These are phyloP conservation scores for Pyrenochaeta sp. DNA, from an alignment of 2,329 filamentous ascomycete species.

Conservation along the genomic window DNA sequence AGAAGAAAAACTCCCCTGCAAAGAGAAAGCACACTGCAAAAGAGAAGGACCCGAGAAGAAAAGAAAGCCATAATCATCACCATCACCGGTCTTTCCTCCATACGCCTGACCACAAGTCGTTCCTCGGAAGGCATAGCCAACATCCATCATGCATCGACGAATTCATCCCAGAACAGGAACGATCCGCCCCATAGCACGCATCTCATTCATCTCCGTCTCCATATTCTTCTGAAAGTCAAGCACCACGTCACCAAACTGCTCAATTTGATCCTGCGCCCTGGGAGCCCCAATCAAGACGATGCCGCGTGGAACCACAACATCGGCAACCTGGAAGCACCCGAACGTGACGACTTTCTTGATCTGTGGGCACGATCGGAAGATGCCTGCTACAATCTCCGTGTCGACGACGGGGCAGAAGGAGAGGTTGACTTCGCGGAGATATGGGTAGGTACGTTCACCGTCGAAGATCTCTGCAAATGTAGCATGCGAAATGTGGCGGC, in stretches of 20 bases:
- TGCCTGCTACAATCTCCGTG: slow-evolving; percentile 68
- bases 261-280: slow-evolving; percentile 64
- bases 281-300: slow-evolving; percentile 68
- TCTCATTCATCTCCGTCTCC: slow-evolving; percentile 15
- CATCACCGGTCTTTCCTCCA: too few species aligned
- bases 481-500: slow-evolving; percentile 76
- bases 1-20: too few species aligned
- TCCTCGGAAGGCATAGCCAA: too few species aligned
- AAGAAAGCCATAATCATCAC: too few species aligned
- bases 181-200: slow-evolving; percentile 20
- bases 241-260: slow-evolving; percentile 55
- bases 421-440: slow-evolving; percentile 75
- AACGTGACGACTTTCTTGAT: slow-evolving; percentile 66
- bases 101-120: too few species aligned
- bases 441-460: slow-evolving; percentile 66
- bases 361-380: slow-evolving; percentile 70
- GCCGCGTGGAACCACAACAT: slow-evolving; percentile 63
- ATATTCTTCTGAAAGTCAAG: slow-evolving; percentile 40
- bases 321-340: slow-evolving; percentile 67
- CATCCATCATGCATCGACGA: neutral
- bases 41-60: too few species aligned
- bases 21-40: too few species aligned
- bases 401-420: slow-evolving; percentile 76
- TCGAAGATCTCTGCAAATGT: slow-evolving; percentile 80
- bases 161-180: slow-evolving; percentile 32